These are phyloP conservation scores for Aspergillus felis DNA, from an alignment of 2,329 filamentous ascomycete species.

Conservation along the genomic window DNA sequence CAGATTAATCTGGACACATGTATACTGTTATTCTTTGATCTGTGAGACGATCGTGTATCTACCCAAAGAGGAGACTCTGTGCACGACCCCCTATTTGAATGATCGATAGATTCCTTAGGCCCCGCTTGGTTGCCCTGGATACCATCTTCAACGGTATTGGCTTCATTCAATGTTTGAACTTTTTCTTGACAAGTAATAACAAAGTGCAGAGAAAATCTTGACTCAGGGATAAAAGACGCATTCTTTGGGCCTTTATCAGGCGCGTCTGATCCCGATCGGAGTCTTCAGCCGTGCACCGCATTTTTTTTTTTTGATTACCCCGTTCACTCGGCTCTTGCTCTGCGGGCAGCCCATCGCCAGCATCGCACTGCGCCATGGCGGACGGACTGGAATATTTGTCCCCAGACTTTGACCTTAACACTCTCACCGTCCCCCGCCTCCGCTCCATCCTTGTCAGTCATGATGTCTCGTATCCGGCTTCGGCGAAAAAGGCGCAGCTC, in stretches of 20 bases:
- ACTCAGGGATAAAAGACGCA: neutral
- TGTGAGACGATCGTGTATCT: neutral
- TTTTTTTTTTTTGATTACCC: neutral
- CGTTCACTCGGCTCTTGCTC: neutral
- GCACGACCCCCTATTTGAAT: neutral
- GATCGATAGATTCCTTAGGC: constrained; percentile 2
- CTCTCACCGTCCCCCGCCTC: constrained; percentile 80
- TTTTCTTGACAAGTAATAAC: constrained; percentile 12
- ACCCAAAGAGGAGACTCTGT: neutral
- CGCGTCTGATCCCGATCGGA: neutral
- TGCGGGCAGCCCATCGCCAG: constrained; percentile 2
- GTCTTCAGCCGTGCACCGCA: neutral
- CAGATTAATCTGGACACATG: neutral
- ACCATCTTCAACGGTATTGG: constrained; percentile 20
- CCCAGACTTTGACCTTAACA: constrained; percentile 76
- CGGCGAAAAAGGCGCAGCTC: constrained; percentile 86
- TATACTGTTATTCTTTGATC: neutral
- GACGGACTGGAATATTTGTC: constrained; percentile 79
- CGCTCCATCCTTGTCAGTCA: constrained; percentile 89
- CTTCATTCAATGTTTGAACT: constrained; percentile 2
- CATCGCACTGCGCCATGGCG: constrained; percentile 28
- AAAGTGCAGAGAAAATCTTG: constrained; percentile 11
- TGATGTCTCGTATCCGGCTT: constrained; percentile 78
- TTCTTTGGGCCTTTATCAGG: neutral
- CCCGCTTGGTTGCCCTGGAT: constrained; percentile 38